Evolutionary conservation across 1,284 basidiomycete species (phyloP).

Genomic region (Porodaedalea pini): DNA sequence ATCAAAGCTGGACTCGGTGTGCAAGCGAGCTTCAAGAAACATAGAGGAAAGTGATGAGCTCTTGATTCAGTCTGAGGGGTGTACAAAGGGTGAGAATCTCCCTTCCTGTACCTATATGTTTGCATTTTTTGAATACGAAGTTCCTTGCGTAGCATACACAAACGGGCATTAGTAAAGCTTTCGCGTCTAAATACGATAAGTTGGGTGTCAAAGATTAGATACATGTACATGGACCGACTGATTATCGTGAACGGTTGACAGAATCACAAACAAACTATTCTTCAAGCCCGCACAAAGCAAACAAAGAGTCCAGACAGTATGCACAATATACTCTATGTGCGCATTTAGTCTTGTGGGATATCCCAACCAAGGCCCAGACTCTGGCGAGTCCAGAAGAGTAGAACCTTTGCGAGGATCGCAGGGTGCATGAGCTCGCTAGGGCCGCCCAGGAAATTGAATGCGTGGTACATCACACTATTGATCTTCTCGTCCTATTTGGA

Average conservation of each 20-base stretch:
- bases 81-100: too few relatives aligned
- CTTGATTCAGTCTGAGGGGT: too few relatives aligned
- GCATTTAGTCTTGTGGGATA: neutral
- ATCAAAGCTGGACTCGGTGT: constrained; percentile 74
- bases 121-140: too few relatives aligned
- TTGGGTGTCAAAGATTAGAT: neutral
- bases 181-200: neutral
- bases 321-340: neutral
- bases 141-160: too few relatives aligned
- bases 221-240: too few relatives aligned
- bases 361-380: constrained; percentile 1
- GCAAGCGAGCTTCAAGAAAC: constrained; percentile 72
- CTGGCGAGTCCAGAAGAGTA: constrained; percentile 7
- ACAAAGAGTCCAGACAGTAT: too few relatives aligned
- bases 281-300: too few relatives aligned
- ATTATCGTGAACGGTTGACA: neutral
- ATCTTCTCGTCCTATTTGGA: constrained; percentile 10
- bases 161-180: neutral
- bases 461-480: constrained; percentile 1
- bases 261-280: too few relatives aligned
- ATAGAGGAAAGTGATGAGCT: constrained; percentile 54
- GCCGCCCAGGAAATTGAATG: constrained; percentile 6
- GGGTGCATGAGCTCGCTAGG: constrained; percentile 15
- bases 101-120: too few relatives aligned
- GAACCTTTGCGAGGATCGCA: constrained; percentile 1